These are phyloP conservation scores for Friedmanniomyces endolithicus DNA, from an alignment of 495 filamentous ascomycete species.

Conservation along the genomic window DNA sequence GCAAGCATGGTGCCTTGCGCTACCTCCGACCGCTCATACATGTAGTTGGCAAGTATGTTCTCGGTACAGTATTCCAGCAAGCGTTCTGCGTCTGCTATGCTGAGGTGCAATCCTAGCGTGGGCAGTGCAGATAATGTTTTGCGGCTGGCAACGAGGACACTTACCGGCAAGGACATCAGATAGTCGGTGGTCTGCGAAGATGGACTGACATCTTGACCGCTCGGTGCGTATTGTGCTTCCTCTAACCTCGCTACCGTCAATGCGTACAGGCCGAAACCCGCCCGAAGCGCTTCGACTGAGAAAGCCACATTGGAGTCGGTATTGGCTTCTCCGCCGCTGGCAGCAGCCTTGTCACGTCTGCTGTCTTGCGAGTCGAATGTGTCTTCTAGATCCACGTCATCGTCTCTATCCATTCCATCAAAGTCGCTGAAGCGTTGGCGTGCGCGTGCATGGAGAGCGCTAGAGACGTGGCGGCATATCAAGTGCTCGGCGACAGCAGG, in stretches of 20 bases:
- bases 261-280: slow-evolving; percentile 3
- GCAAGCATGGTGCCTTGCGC: slow-evolving; percentile 57
- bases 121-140: slow-evolving; percentile 40
- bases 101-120: slow-evolving; percentile 33
- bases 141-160: slow-evolving; percentile 48
- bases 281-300: slow-evolving; percentile 3
- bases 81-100: slow-evolving; percentile 30
- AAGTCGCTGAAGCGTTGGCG: not conserved
- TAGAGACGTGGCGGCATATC: slow-evolving; percentile 2
- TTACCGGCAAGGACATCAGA: slow-evolving; percentile 43
- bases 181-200: slow-evolving; percentile 30
- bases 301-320: not conserved
- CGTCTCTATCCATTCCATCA: slow-evolving; percentile 16
- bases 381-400: slow-evolving; percentile 75
- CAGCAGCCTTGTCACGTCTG: slow-evolving; percentile 26
- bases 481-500: slow-evolving; percentile 1
- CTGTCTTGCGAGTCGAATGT: slow-evolving; percentile 48
- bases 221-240: not conserved
- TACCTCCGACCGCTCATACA: slow-evolving; percentile 65
- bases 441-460: not conserved
- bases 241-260: not conserved
- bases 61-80: slow-evolving; percentile 44
- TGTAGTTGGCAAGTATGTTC: slow-evolving; percentile 48
- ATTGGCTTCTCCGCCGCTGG: not conserved
- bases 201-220: not conserved